These are phyloP conservation scores for Rhizophagus prolifer DNA, from an alignment of 192 early-diverging fungal species.

Conservation along the genomic window DNA sequence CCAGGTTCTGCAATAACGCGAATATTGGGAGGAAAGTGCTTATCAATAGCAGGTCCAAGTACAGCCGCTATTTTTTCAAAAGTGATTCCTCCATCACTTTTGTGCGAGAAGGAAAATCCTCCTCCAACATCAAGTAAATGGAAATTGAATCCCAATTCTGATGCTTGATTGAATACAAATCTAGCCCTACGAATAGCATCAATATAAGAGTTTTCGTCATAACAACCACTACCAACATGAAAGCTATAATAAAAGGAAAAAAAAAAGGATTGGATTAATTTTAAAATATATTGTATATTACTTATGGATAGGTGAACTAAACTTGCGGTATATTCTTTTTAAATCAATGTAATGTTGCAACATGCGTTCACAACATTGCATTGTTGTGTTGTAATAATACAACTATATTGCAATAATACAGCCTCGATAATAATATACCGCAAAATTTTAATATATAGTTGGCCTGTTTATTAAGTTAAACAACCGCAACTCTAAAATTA, in stretches of 20 bases:
- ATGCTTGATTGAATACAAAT: conserved; percentile 84
- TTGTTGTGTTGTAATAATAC: no score
- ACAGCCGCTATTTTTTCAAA: conserved; percentile 82
- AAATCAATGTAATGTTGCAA: no score
- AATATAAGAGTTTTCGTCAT: conserved; percentile 80
- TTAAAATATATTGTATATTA: no score
- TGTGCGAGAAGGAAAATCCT: conserved; percentile 88
- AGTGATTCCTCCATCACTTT: conserved; percentile 64
- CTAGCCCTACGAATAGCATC: conserved; percentile 88
- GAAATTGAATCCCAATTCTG: conserved; percentile 71
- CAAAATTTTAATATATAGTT: no score
- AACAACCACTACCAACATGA: conserved; percentile 96
- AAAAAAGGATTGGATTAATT: neutral
- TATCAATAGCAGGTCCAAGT: conserved; percentile 76
- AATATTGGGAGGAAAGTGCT: conserved; percentile 74
- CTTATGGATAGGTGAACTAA: no score
- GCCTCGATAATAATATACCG: no score
- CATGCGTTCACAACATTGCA: no score
- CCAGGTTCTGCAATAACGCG: conserved; percentile 98
- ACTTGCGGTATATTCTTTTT: no score
- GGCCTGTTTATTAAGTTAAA: no score
- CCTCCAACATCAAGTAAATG: conserved; percentile 86
- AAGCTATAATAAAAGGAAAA: conserved; percentile 56
- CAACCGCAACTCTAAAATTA: no score
- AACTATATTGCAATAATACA: no score